phyloP scores from a whole-genome alignment of 2,329 filamentous ascomycete genomes.

The Leptographium procerum region DNA sequence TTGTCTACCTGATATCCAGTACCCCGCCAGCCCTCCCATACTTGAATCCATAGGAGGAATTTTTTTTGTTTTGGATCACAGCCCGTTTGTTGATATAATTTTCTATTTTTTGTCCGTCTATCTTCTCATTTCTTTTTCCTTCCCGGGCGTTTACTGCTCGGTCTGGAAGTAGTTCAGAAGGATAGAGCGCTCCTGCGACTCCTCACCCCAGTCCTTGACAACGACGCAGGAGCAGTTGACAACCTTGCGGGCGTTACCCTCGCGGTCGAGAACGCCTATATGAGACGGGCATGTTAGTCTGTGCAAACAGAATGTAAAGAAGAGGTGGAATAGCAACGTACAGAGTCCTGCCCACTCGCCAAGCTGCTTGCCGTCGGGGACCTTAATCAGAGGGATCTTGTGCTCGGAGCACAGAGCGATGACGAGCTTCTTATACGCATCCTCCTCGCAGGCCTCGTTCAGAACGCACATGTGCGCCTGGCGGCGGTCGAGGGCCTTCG shows the following conservation, averaged over 20 bases:
- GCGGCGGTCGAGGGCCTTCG: slow-evolving; percentile 96
- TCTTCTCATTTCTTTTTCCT: not conserved
- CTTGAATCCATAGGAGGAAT: not conserved
- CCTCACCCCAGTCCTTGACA: slow-evolving; percentile 99
- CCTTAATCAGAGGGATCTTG: slow-evolving; percentile 99
- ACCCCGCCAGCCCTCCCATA: slow-evolving; percentile 1
- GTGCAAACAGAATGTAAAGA: not conserved
- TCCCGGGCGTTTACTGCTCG: slow-evolving; percentile 44
- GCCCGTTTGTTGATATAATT: not conserved
- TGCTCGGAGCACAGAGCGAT: slow-evolving; percentile 98
- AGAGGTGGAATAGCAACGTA: slow-evolving; percentile 42
- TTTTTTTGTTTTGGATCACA: not conserved
- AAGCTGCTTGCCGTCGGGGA: slow-evolving; percentile 98
- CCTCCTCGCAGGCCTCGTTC: slow-evolving; percentile 99
- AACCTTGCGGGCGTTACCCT: slow-evolving; percentile 99
- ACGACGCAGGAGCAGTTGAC: slow-evolving; percentile 99
- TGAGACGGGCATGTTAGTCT: not conserved
- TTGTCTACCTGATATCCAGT: slow-evolving; percentile 10
- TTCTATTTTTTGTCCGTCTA: not conserved
- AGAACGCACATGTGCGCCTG: slow-evolving; percentile 99
- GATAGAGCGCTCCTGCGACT: slow-evolving; percentile 96
- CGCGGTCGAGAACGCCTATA: slow-evolving; percentile 98
- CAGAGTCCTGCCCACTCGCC: slow-evolving; percentile 99
- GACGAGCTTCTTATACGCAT: slow-evolving; percentile 99
- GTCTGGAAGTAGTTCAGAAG: slow-evolving; percentile 99